phyloP scores from a whole-genome alignment of 495 filamentous ascomycete genomes.

The Umbilicaria muhlenbergii region DNA sequence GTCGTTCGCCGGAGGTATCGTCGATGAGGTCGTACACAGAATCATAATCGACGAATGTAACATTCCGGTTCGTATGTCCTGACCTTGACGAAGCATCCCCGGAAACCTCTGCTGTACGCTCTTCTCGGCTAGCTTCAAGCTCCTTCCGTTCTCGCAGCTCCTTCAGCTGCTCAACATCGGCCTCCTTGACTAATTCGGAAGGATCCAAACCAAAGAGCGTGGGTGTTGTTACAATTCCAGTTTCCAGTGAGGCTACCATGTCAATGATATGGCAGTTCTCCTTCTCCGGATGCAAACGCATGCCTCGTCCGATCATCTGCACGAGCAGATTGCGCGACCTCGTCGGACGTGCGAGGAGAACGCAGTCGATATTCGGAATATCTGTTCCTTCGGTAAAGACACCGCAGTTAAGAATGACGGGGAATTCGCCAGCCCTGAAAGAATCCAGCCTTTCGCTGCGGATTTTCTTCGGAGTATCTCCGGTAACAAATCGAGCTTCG shows the following conservation, averaged over 20 bases:
- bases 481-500: constrained; percentile 72
- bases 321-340: constrained; percentile 78
- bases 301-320: constrained; percentile 94
- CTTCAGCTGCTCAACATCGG: constrained; percentile 39
- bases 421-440: constrained; percentile 64
- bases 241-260: constrained; percentile 72
- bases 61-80: constrained; percentile 15
- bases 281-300: constrained; percentile 69
- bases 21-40: constrained; percentile 73
- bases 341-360: constrained; percentile 79
- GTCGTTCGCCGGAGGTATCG: constrained; percentile 60
- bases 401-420: constrained; percentile 86
- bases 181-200: constrained; percentile 52
- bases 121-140: constrained; percentile 17
- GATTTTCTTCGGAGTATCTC: constrained; percentile 48
- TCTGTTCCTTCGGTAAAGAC: constrained; percentile 96
- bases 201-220: constrained; percentile 92
- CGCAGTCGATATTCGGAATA: constrained; percentile 92
- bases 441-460: constrained; percentile 52
- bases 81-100: constrained; percentile 12
- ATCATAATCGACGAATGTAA: constrained; percentile 79
- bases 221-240: constrained; percentile 75
- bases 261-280: constrained; percentile 89
- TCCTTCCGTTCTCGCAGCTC: constrained; percentile 29
- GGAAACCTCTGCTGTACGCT: background rate